Evolutionary conservation across 139 green algal genomes (phyloP), one percentile per base, ranked within the genome.

Genomic region (Raphidocelis subcapitata): DNA sequence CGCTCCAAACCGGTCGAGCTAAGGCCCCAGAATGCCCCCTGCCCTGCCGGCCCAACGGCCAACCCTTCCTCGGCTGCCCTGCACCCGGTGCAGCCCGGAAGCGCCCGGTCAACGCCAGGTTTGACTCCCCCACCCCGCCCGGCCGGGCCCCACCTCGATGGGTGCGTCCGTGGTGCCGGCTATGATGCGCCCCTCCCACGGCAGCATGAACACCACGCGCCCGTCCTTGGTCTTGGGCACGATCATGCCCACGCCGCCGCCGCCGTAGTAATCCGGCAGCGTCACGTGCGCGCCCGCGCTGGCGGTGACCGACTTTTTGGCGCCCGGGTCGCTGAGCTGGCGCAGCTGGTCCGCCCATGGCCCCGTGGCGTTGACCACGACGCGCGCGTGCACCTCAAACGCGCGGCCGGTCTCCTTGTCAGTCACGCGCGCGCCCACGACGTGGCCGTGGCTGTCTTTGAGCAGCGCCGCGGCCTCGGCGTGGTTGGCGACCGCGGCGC

Each of bases 201-300:
- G 96, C 57, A 99, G 84, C 90, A 99, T 90, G 84, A 98, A 99
- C 61, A 99, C 85, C 36, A 99, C 92, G 3, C 96, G 83, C 1
- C 96, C 96, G 72, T 99, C 84, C 78, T 95, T 95, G 60, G 95
- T 99, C 79, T 98, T 98, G 61, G 96, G 96, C 35, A 99, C 91
- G 69, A 99, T 98, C 73, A 99, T 87, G 37, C 96, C 96, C 10
- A 90, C 81, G 28, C 75, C 46, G 35, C 84, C 65, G 1, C 90
- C 87, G 31, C 84, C 91, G 75, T 98, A 99, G 77, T 94, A 99
- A 61, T 93, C 89, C 16, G 96, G 96, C 72, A 99, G 89, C 5
- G 94, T 96, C 46, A 99, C 81, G 72, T 99, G 96, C 16, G 84
- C 73, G 24, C 96, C 96, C 0, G 82, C 71, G 76, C 79, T 90